Evolutionary conservation across 2,329 filamentous ascomycete genomes (phyloP), one percentile per base, ranked within the genome.

Genomic region (Exophiala dermatitidis): DNA sequence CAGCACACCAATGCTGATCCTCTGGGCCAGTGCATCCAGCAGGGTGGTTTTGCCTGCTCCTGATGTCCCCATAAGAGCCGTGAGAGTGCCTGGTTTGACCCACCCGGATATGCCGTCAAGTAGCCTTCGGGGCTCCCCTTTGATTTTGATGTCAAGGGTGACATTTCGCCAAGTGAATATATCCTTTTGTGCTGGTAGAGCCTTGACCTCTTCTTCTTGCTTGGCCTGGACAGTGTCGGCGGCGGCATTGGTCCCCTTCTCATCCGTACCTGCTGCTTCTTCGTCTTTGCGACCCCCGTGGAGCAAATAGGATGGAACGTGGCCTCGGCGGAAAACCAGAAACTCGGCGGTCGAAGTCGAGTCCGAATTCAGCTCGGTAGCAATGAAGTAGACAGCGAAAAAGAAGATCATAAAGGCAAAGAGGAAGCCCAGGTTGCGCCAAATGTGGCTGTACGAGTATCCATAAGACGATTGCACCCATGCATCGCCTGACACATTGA

Each of bases 331-430:
- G 74, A 89, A 90, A 28, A 89, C 77, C 7, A 90, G 72, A 10
- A 89, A 83, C 64, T 90, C 86, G 48, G 85, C 86, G 74, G 86
- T 89, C 34, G 84, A 87, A 67, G 85, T 85, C 68, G 82, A 80
- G 19, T 85, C 82, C 2, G 75, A 72, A 50, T 76, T 73, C 32
- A 80, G 76, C 67, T 89, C 85, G 4, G 83, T 81, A 1, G 79
- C 74, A 26, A 81, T 51, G 60, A 90, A 77, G 69, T 89, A 86
- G 7, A 74, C 74, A 40, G 69, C 47, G 28, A 82, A 78, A 70
- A 88, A 87, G 65, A 83, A 78, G 12, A 80, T 5, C 63, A 80
- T 77, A 64, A 86, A 85, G 6, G 68, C 84, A 46, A 85, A 71
- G 54, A 89, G 71, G 57, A 89, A 84, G 47, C 85, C 85, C 52